Percentiles rank a stretch among this genome's conserved stretches.
Conservation (phyloP, 352 stramenopile species). For the Phytophthora idaei region DNA sequence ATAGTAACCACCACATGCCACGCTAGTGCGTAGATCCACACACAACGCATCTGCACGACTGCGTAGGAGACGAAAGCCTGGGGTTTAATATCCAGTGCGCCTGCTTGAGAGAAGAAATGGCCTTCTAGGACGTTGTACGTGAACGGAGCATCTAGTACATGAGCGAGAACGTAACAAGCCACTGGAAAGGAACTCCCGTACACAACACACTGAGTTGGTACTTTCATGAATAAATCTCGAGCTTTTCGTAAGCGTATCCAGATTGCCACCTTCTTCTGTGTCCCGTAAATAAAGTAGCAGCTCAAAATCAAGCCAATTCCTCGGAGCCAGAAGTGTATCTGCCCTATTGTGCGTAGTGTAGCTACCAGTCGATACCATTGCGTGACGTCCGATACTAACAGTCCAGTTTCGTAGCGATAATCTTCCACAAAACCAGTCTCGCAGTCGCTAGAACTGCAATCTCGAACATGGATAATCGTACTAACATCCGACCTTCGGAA, state of each 20-base stretch:
- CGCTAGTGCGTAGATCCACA: conserved; percentile 44
- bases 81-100: conserved; percentile 28
- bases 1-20: conserved; percentile 24
- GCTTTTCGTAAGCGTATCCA: conserved; percentile 6
- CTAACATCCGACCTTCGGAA: conserved; percentile 30
- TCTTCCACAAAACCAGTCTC: conserved; percentile 48
- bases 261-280: neutral
- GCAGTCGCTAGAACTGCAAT: conserved; percentile 23
- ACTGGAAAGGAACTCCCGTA: conserved; percentile 54
- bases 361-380: conserved; percentile 39
- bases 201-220: conserved; percentile 58
- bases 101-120: conserved; percentile 36
- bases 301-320: conserved; percentile 29
- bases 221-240: conserved; percentile 36
- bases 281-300: conserved; percentile 24
- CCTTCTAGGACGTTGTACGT: conserved; percentile 42
- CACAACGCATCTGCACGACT: conserved; percentile 50
- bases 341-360: conserved; percentile 32
- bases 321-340: conserved; percentile 48
- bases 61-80: conserved; percentile 34
- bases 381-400: conserved; percentile 27
- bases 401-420: conserved; percentile 43
- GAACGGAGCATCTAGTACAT: conserved; percentile 48
- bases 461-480: conserved; percentile 29
- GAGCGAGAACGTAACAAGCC: conserved; percentile 44